phyloP scores from a whole-genome alignment of 805 yeast genomes.

The Monosporozyma servazzii region DNA sequence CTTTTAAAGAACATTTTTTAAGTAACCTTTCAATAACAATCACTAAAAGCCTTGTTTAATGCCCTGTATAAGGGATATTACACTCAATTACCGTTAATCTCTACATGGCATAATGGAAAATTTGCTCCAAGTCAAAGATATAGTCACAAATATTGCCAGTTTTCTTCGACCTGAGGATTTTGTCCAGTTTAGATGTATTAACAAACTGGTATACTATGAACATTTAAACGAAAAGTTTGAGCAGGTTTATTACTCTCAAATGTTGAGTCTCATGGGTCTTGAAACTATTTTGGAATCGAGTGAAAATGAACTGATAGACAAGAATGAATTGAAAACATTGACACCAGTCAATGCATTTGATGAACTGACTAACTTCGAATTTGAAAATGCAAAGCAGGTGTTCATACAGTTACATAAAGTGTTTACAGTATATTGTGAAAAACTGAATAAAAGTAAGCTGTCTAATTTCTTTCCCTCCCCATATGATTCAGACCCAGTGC shows the following conservation, averaged over 20 bases:
- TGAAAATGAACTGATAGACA: constrained; percentile 5
- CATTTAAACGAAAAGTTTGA: constrained; percentile 14
- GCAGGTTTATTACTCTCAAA: constrained; percentile 12
- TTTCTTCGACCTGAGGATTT: constrained; percentile 20
- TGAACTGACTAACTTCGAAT: constrained; percentile 10
- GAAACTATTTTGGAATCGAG: neutral
- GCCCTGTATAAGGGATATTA: neutral
- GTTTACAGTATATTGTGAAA: constrained; percentile 17
- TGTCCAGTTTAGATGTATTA: constrained; percentile 17
- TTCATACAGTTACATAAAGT: constrained; percentile 13
- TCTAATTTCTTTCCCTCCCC: constrained; percentile 19
- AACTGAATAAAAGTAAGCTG: constrained; percentile 16
- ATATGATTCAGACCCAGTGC: constrained; percentile 20
- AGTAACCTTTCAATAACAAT: neutral
- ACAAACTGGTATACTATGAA: constrained; percentile 14
- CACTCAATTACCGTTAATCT: neutral
- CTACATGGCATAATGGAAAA: constrained; percentile 13
- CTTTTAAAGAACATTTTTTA: neutral
- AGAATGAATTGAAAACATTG: neutral
- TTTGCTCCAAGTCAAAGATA: constrained; percentile 17
- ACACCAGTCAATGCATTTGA: constrained; percentile 16
- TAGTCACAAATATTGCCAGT: constrained; percentile 18
- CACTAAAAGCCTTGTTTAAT: neutral
- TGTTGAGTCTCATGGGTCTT: constrained; percentile 17
- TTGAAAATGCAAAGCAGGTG: constrained; percentile 8